A percentile compares a stretch with the other conserved stretches of the same genome.
phyloP scores from a whole-genome alignment of 306 rosid species.

The Abrus precatorius region DNA sequence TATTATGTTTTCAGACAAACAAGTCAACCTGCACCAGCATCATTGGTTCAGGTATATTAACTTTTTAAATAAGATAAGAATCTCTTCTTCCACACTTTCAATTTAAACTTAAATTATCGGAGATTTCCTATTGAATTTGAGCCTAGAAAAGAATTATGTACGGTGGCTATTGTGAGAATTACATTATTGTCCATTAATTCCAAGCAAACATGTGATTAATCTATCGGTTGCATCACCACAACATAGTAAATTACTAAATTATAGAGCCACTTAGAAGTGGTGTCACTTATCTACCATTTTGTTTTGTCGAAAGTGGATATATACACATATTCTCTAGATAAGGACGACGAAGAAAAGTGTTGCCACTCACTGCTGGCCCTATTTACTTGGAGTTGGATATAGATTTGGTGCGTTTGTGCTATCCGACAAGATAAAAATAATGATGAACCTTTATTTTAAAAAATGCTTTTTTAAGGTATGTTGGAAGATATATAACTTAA shows the following conservation, averaged over 20 bases:
- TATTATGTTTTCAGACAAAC: neutral
- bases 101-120: neutral
- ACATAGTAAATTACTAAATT: neutral
- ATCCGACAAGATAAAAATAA: neutral
- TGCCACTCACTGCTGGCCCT: neutral
- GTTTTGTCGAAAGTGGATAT: neutral
- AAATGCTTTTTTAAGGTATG: too few relatives aligned
- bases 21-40: neutral
- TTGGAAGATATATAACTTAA: too few relatives aligned
- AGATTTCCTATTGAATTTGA: slow-evolving; percentile 7
- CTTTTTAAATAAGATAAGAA: neutral
- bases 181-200: neutral
- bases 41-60: neutral
- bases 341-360: neutral
- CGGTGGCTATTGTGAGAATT: neutral
- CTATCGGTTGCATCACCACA: neutral
- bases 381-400: neutral
- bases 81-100: slow-evolving; percentile 12
- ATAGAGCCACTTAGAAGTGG: neutral
- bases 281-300: neutral
- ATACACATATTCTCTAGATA: neutral
- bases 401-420: neutral
- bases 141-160: neutral
- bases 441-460: too few relatives aligned
- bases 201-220: neutral